These are phyloP conservation scores for Lodderomyces jiufengensis DNA, from an alignment of 1,139 yeast species.

Conservation along the genomic window DNA sequence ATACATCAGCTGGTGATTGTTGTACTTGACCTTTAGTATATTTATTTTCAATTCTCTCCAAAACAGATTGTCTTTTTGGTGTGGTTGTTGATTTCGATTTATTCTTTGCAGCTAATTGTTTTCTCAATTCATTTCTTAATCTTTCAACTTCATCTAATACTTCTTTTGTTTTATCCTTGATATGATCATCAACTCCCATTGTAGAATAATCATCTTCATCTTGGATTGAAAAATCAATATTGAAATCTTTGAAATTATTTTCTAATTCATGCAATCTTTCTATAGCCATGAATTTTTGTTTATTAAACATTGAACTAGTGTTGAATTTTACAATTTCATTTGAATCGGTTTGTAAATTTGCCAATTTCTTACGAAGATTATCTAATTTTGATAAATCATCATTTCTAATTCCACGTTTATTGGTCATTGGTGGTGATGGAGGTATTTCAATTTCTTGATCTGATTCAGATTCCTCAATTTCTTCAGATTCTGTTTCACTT, in stretches of 20 bases:
- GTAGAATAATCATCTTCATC: conserved; percentile 16
- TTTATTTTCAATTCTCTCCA: conserved; percentile 42
- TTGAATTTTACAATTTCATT: conserved; percentile 71
- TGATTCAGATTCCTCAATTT: conserved; percentile 15
- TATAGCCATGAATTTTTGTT: conserved; percentile 61
- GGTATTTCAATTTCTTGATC: conserved; percentile 16
- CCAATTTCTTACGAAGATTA: conserved; percentile 53
- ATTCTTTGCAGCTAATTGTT: conserved; percentile 26
- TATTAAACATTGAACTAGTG: conserved; percentile 54
- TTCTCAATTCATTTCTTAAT: conserved; percentile 41
- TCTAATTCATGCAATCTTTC: conserved; percentile 66
- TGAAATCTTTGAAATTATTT: conserved; percentile 55
- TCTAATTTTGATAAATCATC: conserved; percentile 48
- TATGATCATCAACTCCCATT: conserved; percentile 31
- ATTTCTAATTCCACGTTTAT: conserved; percentile 34
- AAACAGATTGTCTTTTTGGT: conserved; percentile 15
- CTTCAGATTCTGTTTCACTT: conserved; percentile 19
- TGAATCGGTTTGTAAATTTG: conserved; percentile 64
- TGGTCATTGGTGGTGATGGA: conserved; percentile 20
- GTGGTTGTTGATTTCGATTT: conserved; percentile 10
- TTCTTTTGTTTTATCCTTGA: conserved; percentile 36
- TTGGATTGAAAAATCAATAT: conserved; percentile 44
- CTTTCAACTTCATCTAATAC: conserved; percentile 46
- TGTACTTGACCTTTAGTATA: conserved; percentile 46
- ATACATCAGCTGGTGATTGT: conserved; percentile 11